Evolutionary conservation across 2,329 filamentous ascomycete species (phyloP), one percentile per base, ranked within the genome.

Genomic region (Didymella arachidicola): DNA sequence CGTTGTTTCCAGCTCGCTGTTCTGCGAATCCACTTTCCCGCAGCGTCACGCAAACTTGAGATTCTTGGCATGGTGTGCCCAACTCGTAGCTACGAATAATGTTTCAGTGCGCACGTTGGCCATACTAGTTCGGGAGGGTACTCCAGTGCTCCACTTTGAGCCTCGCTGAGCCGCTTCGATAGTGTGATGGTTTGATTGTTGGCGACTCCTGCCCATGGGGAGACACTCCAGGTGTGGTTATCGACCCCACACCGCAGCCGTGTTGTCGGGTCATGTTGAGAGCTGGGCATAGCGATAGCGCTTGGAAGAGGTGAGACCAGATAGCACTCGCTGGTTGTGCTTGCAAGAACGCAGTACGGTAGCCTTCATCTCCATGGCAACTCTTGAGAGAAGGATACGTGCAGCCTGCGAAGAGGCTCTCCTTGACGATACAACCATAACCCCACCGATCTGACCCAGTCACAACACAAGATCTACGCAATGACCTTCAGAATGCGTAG

Each of bases 151-250:
- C 56, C 55, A 64, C 52, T 53, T 53, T 59, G 56, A 64, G 60
- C 56, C 55, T 63, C 60, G 54, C 46, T 57, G 55, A 60, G 56
- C 57, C 52, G 57, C 50, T 60, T 52, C n/a, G 42, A 36, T 59
- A 42, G 56, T 41, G 27, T 42, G 45, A 30, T 46, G 18, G 18
- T 27, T 10, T 46, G 19, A 12, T 34, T 32, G 44, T 45, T 38
- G 44, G 38, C 11, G 19, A 50, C 29, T 25, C 26, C 14, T 50
- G 50, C 56, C 50, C 56, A 51, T 51, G 45, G 51, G 50, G 56
- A 46, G 32, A 42, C 16, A 32, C 32, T 50, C 45, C 45, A 51
- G 41, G 41, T 59, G 50, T 45, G 41, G 34, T 59, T 43, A 51
- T 38, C 39, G 34, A 49, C 45, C 42, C 56, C 56, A 51, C 56